These are phyloP conservation scores for Umbelopsis vinacea DNA, from an alignment of 192 early-diverging fungal species.

Conservation along the genomic window DNA sequence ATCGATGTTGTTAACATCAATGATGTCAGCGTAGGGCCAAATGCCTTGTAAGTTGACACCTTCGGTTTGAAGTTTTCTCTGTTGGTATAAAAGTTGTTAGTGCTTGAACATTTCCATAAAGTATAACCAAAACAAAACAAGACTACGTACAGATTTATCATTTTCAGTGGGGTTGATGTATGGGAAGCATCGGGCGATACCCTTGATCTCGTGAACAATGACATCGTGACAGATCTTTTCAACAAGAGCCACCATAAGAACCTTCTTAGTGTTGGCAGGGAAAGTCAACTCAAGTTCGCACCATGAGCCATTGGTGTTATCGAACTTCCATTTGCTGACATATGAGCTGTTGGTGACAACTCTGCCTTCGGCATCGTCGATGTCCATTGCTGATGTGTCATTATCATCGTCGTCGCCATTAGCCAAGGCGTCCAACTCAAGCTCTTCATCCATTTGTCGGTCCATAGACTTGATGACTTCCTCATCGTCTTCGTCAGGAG, in stretches of 20 bases:
- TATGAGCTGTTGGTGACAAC: slow-evolving; percentile 63
- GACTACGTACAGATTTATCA: slow-evolving; percentile 66
- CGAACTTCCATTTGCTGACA: slow-evolving; percentile 72
- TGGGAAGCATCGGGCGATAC: slow-evolving; percentile 80
- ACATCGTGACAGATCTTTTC: slow-evolving; percentile 75
- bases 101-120: not conserved
- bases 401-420: slow-evolving; percentile 46
- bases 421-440: slow-evolving; percentile 43
- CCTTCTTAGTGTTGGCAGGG: slow-evolving; percentile 86
- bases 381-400: slow-evolving; percentile 41
- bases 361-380: slow-evolving; percentile 55
- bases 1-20: slow-evolving; percentile 87
- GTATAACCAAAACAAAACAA: not conserved
- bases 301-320: slow-evolving; percentile 66
- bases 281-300: slow-evolving; percentile 87
- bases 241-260: slow-evolving; percentile 91
- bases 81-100: slow-evolving; percentile 16
- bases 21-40: slow-evolving; percentile 75
- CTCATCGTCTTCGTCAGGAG: slow-evolving; percentile 85
- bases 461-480: slow-evolving; percentile 48
- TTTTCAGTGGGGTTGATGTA: slow-evolving; percentile 79
- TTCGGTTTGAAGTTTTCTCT: slow-evolving; percentile 77
- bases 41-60: slow-evolving; percentile 92
- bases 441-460: slow-evolving; percentile 50
- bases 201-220: slow-evolving; percentile 85